Percentiles rank a stretch among this genome's conserved stretches.
Conservation (phyloP, 768 basidiomycete genomes). For the Macrolepiota albuminosa region DNA sequence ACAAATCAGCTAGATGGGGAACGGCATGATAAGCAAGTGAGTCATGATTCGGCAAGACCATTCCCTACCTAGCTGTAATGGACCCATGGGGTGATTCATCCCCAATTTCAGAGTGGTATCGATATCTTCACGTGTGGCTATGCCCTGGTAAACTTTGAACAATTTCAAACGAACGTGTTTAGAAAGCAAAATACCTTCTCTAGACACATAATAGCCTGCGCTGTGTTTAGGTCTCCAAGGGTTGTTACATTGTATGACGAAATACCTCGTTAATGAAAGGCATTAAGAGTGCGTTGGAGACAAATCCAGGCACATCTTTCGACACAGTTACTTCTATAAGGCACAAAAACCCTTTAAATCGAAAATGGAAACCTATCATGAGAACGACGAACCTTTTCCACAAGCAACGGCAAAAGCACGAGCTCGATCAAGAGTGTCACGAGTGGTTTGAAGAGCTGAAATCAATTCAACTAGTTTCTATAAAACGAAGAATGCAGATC, state of each 20-base stretch:
- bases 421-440: constrained; percentile 69
- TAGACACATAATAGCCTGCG: constrained; percentile 84
- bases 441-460: constrained; percentile 85
- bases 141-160: constrained; percentile 46
- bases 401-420: constrained; percentile 82
- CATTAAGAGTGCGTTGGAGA: constrained; percentile 94
- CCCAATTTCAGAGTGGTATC: constrained; percentile 92
- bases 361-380: background rate
- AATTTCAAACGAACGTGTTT: background rate
- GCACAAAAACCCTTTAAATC: background rate
- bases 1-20: constrained; percentile 48
- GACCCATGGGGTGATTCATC: constrained; percentile 95
- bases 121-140: constrained; percentile 92
- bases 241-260: background rate
- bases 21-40: background rate
- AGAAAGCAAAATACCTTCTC: constrained; percentile 59
- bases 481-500: background rate
- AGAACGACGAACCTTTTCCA: constrained; percentile 64
- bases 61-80: constrained; percentile 72
- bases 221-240: constrained; percentile 1
- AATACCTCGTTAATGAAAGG: constrained; percentile 92
- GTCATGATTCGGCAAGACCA: background rate
- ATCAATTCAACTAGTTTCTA: constrained; percentile 96
- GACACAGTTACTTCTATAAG: constrained; percentile 82
- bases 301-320: constrained; percentile 90